Evolutionary conservation across 2,329 filamentous ascomycete genomes (phyloP).

Genomic region (Fusarium sp.): DNA sequence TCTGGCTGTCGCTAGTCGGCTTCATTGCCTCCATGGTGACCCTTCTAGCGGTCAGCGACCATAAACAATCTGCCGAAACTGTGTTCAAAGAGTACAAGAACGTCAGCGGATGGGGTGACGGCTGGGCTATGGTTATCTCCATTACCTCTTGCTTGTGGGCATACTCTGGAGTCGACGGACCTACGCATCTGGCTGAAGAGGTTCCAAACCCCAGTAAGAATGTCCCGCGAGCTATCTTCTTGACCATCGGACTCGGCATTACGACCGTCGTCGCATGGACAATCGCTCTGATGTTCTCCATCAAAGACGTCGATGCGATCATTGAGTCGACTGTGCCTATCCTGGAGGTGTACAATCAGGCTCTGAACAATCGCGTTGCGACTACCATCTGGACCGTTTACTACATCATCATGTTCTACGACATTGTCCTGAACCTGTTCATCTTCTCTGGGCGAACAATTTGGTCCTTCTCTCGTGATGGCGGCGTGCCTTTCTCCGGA

Average conservation of each 20-base stretch:
- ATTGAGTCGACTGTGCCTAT: conserved; percentile 41
- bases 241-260: conserved; percentile 40
- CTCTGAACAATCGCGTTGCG: conserved; percentile 38
- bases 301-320: conserved; percentile 41
- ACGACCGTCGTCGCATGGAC: conserved; percentile 40
- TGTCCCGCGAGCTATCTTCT: conserved; percentile 42
- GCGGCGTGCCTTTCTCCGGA: conserved; percentile 39
- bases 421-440: conserved; percentile 43
- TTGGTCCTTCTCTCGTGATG: conserved; percentile 44
- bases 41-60: conserved; percentile 32
- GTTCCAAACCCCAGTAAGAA: conserved; percentile 43
- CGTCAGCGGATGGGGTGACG: conserved; percentile 42
- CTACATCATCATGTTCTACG: conserved; percentile 45
- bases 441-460: conserved; percentile 43
- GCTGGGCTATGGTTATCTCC: conserved; percentile 41
- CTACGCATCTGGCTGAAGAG: conserved; percentile 42
- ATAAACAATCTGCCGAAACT: conserved; percentile 29
- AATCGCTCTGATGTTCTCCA: conserved; percentile 42
- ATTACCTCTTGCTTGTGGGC: conserved; percentile 43
- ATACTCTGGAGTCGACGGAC: conserved; percentile 37
- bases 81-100: conserved; percentile 42
- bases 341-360: conserved; percentile 42
- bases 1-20: conserved; percentile 39
- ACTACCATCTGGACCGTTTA: conserved; percentile 43
- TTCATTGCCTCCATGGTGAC: conserved; percentile 42